These are phyloP conservation scores for Ascomycota sp. DNA, from an alignment of 2,329 filamentous ascomycete genomes.

Conservation along the genomic window DNA sequence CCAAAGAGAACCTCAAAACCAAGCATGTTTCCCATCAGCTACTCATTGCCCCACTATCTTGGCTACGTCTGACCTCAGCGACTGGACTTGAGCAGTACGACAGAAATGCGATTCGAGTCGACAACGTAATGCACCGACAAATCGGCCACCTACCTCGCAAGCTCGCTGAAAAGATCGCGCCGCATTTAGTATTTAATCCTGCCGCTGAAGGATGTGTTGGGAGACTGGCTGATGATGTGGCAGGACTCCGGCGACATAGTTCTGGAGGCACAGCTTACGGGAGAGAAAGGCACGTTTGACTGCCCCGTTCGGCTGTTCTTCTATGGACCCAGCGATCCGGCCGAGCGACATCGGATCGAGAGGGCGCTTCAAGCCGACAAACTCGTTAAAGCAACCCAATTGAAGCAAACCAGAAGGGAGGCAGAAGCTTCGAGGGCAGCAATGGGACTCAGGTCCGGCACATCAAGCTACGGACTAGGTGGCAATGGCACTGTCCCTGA, in stretches of 20 bases:
- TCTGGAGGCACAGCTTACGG: conserved; percentile 47
- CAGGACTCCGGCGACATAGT: conserved; percentile 34
- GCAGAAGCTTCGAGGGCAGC: conserved; percentile 29
- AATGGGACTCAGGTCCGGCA: conserved; percentile 16
- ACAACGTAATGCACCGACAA: conserved; percentile 52
- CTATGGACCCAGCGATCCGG: conserved; percentile 40
- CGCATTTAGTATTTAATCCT: conserved; percentile 34
- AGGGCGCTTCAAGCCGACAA: conserved; percentile 38
- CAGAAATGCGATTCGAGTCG: conserved; percentile 51
- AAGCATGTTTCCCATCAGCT: conserved; percentile 10
- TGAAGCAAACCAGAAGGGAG: conserved; percentile 29
- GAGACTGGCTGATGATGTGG: conserved; percentile 1
- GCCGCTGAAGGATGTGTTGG: not conserved
- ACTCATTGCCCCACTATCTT: not conserved
- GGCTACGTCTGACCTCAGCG: not conserved
- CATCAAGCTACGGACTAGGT: conserved; percentile 16
- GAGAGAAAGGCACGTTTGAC: conserved; percentile 42
- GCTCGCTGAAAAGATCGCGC: conserved; percentile 47
- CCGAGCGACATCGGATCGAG: conserved; percentile 30
- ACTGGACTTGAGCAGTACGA: conserved; percentile 28
- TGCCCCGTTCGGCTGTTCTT: conserved; percentile 49
- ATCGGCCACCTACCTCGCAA: conserved; percentile 56
- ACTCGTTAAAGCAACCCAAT: conserved; percentile 34
- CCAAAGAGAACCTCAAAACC: conserved; percentile 42
- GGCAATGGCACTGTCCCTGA: conserved; percentile 5